Base-by-base conservation (phyloP, 148 eudicot species). In the Nyssa sinensis region DNA sequence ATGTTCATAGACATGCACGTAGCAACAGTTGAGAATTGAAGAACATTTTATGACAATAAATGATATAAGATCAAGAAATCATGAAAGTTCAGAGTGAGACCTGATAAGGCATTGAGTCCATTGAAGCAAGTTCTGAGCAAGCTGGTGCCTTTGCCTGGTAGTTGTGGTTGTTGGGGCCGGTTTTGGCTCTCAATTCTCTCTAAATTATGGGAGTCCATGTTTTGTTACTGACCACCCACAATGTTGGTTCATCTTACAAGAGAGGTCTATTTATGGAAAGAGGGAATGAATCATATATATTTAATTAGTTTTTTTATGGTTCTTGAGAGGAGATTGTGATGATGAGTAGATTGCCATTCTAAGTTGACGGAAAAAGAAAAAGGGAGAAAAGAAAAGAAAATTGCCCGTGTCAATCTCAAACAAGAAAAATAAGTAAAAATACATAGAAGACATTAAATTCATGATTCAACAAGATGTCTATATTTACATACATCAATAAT, bases 41-140 rank as follows among this genome's bases (percentile, higher is more conserved):
- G n/a, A n/a, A n/a, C n/a, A n/a, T n/a, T n/a, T n/a, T n/a, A n/a
- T n/a, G n/a, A n/a, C n/a, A n/a, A n/a, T n/a, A n/a, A n/a, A n/a
- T n/a, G n/a, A n/a, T n/a, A n/a, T n/a, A n/a, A n/a, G n/a, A n/a
- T n/a, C n/a, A n/a, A n/a, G n/a, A n/a, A n/a, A n/a, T n/a, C n/a
- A n/a, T n/a, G n/a, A n/a, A n/a, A n/a, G n/a, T n/a, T n/a, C n/a
- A 27, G 35, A 69, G 63, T 69, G 53, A 21, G 7, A 87, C 89
- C 91, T 78, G 86, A 79, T 49, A 86, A 67, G 55, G 86, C 80
- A 71, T 88, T 88, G 66, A 84, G 66, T 30, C 87, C 91, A 78
- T 88, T 88, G 80, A 88, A 86, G 57, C 89, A 85, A 21, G 89
- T 86, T 58, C 79, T 77, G 60, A 78, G 64, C 60, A 85, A 83